Base-by-base conservation (phyloP, 208 protist genomes). In the Strigomonas galati region DNA sequence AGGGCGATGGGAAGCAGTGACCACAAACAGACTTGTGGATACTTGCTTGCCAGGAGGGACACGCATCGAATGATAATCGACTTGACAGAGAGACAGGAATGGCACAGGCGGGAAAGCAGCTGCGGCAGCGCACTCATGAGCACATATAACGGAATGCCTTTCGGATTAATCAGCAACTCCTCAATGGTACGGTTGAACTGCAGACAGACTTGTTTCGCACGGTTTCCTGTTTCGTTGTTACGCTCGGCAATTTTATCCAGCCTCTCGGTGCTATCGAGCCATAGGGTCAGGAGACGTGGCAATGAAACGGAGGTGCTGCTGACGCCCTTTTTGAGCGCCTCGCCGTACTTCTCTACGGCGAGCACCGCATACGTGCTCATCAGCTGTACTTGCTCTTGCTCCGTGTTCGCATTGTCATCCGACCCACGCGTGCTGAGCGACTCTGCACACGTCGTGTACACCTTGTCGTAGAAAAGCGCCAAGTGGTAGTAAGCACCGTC, bases 231-330 rank as follows among this genome's bases (percentile, higher is more conserved):
- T 27, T 58, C 72, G 61, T 17, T 49, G 15, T 59, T 15, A n/a
- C 49, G 21, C 0, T 43, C 2, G 15, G 23, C 21, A 6, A 63
- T 56, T 23, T 32, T 54, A 5, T 78, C 53, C 24, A 96, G 70
- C 4, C 53, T 63, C 1, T 67, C 63, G 0, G 85, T 68, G 49
- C 69, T 89, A 65, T 98, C 91, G 0, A 98, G 84, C 93, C 96
- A 99, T 10, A 98, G 62, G 0, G 97, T 98, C 10, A 99, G 73
- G 74, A 99, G 81, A 49, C 97, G 87, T 0, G 98, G 96, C 35
- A 99, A 78, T 12, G 97, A 90, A 26, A 97, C 82, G 31, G 83
- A 97, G 6, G 98, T 77, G 56, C 93, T 97, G 9, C 91, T 74
- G 28, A 69, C 58, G 4, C 97, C 97, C 27, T 82, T 71, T 28